phyloP scores from a whole-genome alignment of 805 yeast genomes.

The Metschnikowia baotianmanensis region DNA sequence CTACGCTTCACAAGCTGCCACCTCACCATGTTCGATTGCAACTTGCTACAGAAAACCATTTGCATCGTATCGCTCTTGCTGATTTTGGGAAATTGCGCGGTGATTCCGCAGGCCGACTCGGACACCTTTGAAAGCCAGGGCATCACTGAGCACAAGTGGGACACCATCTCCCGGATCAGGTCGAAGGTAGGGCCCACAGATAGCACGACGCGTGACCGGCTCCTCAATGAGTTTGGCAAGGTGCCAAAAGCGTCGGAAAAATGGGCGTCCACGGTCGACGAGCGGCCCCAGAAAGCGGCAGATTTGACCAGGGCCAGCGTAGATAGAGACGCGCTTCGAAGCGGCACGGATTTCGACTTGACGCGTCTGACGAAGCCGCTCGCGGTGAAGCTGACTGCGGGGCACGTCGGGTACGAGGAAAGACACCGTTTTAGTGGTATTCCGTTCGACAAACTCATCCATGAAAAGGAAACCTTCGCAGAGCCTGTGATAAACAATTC shows the following conservation, averaged over 20 bases:
- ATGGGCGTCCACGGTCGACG: slow-evolving; percentile 1
- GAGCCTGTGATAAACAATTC: background rate
- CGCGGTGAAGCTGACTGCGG: slow-evolving; percentile 7
- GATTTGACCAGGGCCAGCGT: background rate
- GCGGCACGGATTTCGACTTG: slow-evolving; percentile 4
- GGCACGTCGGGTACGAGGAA: slow-evolving; percentile 11
- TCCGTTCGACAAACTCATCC: slow-evolving; percentile 8
- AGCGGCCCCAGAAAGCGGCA: background rate
- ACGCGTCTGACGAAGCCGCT: slow-evolving; percentile 10
- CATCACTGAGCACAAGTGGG: slow-evolving; percentile 9
- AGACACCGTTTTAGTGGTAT: slow-evolving; percentile 9
- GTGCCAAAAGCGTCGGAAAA: background rate
- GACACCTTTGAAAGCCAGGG: background rate
- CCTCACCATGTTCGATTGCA: slow-evolving; percentile 4
- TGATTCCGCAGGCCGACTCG: slow-evolving; percentile 1
- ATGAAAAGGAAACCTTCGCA: background rate
- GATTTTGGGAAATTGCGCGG: slow-evolving; percentile 2
- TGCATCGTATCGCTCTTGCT: slow-evolving; percentile 7
- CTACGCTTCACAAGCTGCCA: background rate
- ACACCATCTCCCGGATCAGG: slow-evolving; percentile 5
- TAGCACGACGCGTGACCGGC: slow-evolving; percentile 3
- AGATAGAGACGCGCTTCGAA: background rate
- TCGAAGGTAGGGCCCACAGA: slow-evolving; percentile 5
- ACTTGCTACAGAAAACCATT: slow-evolving; percentile 6
- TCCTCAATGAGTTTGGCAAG: slow-evolving; percentile 2